Percentiles rank a stretch among this genome's conserved stretches.
Conservation (phyloP, 2,329 filamentous ascomycete genomes). For the Bipolaris gigantea region DNA sequence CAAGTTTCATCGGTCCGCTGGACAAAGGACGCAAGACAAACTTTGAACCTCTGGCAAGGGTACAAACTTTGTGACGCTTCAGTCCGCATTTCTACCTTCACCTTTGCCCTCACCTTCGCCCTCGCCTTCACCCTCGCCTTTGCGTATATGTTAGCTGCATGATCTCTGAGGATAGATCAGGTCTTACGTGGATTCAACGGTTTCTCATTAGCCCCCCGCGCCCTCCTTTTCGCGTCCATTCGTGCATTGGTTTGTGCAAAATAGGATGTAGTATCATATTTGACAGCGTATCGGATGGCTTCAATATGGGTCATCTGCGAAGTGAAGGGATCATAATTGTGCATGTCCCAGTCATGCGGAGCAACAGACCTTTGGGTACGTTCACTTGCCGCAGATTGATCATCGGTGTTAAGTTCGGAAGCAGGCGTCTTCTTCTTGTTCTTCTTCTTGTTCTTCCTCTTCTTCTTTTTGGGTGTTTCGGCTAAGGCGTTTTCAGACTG, state of each 20-base stretch:
- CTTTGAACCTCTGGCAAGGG: background rate
- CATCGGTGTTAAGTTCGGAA: background rate
- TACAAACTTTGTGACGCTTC: background rate
- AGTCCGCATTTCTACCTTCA: background rate
- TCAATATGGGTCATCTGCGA: constrained; percentile 17
- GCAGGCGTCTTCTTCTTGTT: constrained; percentile 49
- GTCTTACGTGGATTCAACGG: background rate
- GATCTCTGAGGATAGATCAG: background rate
- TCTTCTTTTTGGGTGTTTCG: constrained; percentile 18
- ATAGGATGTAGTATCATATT: constrained; percentile 10
- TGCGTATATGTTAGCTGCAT: background rate
- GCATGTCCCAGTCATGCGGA: background rate
- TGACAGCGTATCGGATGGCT: constrained; percentile 5
- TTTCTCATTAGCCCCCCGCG: background rate
- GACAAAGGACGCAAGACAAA: background rate
- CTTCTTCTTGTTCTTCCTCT: constrained; percentile 36
- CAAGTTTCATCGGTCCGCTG: background rate
- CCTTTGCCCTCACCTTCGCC: background rate
- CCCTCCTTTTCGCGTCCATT: background rate
- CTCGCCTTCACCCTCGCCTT: background rate
- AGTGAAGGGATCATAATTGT: constrained; percentile 10
- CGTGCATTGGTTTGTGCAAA: constrained; percentile 8
- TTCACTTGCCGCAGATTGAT: background rate
- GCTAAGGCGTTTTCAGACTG: background rate
- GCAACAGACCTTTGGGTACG: background rate